Percentiles rank a stretch among this genome's conserved stretches.
phyloP scores from a whole-genome alignment of 306 rosid genomes.

The Benincasa hispida region DNA sequence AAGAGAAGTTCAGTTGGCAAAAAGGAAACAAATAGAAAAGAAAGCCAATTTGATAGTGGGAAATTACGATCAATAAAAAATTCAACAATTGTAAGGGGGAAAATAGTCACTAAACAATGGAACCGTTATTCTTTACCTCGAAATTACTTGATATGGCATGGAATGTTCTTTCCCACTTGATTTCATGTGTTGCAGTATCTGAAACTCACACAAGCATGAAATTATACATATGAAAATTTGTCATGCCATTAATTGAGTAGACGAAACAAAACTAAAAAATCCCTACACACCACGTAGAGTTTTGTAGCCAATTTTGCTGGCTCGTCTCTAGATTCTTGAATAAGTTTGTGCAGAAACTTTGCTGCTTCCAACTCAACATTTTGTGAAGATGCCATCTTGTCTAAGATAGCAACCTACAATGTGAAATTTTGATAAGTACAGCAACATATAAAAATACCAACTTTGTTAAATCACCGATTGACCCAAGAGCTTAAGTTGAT shows the following conservation, averaged over 20 bases:
- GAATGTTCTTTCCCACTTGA: conserved; percentile 97
- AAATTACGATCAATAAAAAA: neutral
- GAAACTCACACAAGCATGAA: conserved; percentile 20
- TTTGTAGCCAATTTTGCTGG: conserved; percentile 93
- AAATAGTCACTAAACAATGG: neutral
- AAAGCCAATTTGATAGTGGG: neutral
- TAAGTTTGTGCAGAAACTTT: conserved; percentile 91
- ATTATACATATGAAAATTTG: neutral
- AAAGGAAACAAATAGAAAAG: too few relatives aligned
- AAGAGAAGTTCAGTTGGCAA: conserved; percentile 18
- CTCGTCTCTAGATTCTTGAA: conserved; percentile 96
- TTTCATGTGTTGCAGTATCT: conserved; percentile 98
- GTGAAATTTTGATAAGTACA: neutral
- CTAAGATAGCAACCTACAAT: conserved; percentile 21
- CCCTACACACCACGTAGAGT: conserved; percentile 66
- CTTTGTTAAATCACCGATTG: too few relatives aligned
- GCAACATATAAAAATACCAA: neutral
- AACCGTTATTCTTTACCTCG: conserved; percentile 60
- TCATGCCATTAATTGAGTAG: conserved; percentile 15
- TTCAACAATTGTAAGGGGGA: neutral
- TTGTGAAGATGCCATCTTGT: conserved; percentile 66
- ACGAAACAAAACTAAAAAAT: neutral
- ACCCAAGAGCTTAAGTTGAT: too few relatives aligned
- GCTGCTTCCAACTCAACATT: conserved; percentile 99
- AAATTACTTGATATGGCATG: conserved; percentile 98